phyloP scores from a whole-genome alignment of 208 protist species.

The Wallacemonas sp. region DNA sequence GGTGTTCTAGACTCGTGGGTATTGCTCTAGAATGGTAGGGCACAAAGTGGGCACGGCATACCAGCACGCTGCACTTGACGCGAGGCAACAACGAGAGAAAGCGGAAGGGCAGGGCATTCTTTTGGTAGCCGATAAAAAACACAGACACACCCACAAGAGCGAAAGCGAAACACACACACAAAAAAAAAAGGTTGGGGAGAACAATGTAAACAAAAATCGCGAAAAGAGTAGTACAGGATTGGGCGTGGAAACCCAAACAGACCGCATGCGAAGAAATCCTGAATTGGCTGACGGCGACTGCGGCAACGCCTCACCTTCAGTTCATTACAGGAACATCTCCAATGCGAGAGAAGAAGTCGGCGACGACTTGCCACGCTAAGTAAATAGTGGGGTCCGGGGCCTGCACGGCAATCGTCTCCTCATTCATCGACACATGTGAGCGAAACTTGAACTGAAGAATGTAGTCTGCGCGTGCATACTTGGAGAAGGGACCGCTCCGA shows the following conservation, averaged over 20 bases:
- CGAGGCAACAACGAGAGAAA: background rate
- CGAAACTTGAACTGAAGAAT: constrained; percentile 63
- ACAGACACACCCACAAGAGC: background rate
- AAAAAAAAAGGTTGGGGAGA: background rate
- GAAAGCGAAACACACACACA: constrained; percentile 1
- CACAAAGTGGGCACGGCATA: too few relatives aligned
- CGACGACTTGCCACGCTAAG: constrained; percentile 65
- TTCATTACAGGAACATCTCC: constrained; percentile 12
- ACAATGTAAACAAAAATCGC: constrained; percentile 19
- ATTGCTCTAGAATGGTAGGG: too few relatives aligned
- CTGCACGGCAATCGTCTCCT: constrained; percentile 56
- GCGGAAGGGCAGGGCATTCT: background rate
- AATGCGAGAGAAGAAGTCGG: constrained; percentile 54
- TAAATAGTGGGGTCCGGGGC: constrained; percentile 46
- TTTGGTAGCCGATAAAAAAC: constrained; percentile 13
- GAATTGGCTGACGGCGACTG: too few relatives aligned
- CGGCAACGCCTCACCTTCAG: background rate
- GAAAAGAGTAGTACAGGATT: constrained; percentile 4
- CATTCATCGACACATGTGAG: constrained; percentile 30
- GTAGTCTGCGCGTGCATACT: constrained; percentile 47
- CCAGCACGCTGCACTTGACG: too few relatives aligned
- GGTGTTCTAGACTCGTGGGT: too few relatives aligned
- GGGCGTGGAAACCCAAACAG: background rate
- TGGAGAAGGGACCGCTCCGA: constrained; percentile 25
- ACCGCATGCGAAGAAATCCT: too few relatives aligned